A percentile compares a stretch with the other conserved stretches of the same genome.
phyloP scores from a whole-genome alignment of 2,329 filamentous ascomycete genomes.

The Geosmithia morbida region DNA sequence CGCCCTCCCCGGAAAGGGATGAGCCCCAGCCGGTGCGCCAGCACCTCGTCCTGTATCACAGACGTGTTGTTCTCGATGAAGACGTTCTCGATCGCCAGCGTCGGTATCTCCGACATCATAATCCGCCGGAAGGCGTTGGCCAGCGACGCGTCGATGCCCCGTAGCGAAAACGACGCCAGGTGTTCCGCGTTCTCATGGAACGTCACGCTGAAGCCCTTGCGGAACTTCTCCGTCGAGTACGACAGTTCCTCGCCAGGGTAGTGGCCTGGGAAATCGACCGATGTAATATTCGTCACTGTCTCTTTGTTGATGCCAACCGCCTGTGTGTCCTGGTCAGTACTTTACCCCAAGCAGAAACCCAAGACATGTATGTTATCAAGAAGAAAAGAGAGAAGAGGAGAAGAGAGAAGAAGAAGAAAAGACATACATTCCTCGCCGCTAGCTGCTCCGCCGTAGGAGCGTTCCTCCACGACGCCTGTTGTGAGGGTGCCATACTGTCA shows the following conservation, averaged over 20 bases:
- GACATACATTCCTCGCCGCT: slow-evolving; percentile 43
- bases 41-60: slow-evolving; percentile 94
- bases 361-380: neutral
- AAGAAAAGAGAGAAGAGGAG: neutral
- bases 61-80: slow-evolving; percentile 95
- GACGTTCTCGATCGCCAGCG: slow-evolving; percentile 84
- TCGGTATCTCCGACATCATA: slow-evolving; percentile 85
- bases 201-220: slow-evolving; percentile 52
- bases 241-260: slow-evolving; percentile 76
- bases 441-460: slow-evolving; percentile 39
- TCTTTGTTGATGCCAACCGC: slow-evolving; percentile 79
- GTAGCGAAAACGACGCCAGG: slow-evolving; percentile 77
- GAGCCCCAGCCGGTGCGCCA: slow-evolving; percentile 78
- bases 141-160: slow-evolving; percentile 82
- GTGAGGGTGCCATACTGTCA: slow-evolving; percentile 15
- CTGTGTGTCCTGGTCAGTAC: slow-evolving; percentile 24
- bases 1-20: slow-evolving; percentile 75
- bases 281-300: slow-evolving; percentile 77
- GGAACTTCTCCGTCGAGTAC: slow-evolving; percentile 66
- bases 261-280: slow-evolving; percentile 85
- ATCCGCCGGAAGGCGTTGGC: slow-evolving; percentile 97
- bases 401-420: neutral
- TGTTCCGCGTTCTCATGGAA: slow-evolving; percentile 73
- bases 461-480: slow-evolving; percentile 18
- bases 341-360: neutral